phyloP scores from a whole-genome alignment of 2,329 filamentous ascomycete genomes.

The Fusarium continuum region DNA sequence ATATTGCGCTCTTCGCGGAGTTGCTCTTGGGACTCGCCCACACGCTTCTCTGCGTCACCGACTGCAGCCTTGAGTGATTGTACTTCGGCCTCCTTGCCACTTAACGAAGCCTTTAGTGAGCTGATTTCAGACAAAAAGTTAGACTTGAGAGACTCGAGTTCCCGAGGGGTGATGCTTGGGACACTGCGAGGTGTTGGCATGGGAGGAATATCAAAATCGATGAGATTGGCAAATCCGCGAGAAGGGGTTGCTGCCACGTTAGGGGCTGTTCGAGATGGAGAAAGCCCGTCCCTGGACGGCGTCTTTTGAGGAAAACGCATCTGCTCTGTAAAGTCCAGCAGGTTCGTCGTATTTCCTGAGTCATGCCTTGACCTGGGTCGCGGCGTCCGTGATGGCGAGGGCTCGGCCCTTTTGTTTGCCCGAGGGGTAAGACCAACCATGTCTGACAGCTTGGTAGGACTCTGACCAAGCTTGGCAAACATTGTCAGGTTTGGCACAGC shows the following conservation, averaged over 20 bases:
- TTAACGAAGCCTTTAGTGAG: constrained; percentile 89
- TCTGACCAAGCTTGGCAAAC: constrained; percentile 78
- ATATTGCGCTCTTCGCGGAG: constrained; percentile 78
- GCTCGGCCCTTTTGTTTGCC: constrained; percentile 44
- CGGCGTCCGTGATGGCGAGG: constrained; percentile 49
- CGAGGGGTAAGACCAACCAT: constrained; percentile 54
- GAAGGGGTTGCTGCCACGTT: constrained; percentile 56
- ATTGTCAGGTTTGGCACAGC: constrained; percentile 88
- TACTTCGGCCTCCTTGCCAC: constrained; percentile 92
- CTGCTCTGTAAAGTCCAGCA: constrained; percentile 91
- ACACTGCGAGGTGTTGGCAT: constrained; percentile 91
- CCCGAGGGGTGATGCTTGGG: constrained; percentile 88
- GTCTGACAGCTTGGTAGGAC: constrained; percentile 62
- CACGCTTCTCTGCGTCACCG: constrained; percentile 88
- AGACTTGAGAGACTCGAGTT: constrained; percentile 92
- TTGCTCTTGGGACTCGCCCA: constrained; percentile 85
- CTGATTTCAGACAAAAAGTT: constrained; percentile 92
- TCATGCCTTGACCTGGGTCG: constrained; percentile 50
- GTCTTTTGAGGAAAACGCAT: constrained; percentile 60
- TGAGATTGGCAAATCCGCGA: constrained; percentile 71
- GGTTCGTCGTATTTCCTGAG: constrained; percentile 74
- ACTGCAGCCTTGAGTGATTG: constrained; percentile 87
- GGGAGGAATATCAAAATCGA: constrained; percentile 86
- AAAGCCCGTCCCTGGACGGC: constrained; percentile 52
- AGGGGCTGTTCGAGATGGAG: constrained; percentile 46